phyloP scores from a whole-genome alignment of 208 protist species.

The Crithidia acanthocephali region DNA sequence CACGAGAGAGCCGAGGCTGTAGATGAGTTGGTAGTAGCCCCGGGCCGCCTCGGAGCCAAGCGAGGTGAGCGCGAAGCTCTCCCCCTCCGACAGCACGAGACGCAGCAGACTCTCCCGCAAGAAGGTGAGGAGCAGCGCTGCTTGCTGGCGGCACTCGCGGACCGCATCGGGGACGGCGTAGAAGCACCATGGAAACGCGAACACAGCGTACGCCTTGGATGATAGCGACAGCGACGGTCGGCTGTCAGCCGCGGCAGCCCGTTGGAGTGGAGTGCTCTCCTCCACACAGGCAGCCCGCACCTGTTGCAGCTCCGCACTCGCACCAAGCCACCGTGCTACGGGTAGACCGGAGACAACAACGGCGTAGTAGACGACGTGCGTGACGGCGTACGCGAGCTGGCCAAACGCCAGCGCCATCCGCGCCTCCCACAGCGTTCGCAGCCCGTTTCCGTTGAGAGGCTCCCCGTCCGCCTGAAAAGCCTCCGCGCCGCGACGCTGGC shows the following conservation, averaged over 20 bases:
- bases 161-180: slow-evolving; percentile 16
- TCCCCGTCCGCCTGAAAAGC: slow-evolving; percentile 13
- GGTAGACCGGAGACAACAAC: slow-evolving; percentile 38
- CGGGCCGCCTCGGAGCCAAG: slow-evolving; percentile 66
- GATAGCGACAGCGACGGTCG: neutral
- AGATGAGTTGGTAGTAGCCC: slow-evolving; percentile 87
- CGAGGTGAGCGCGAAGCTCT: slow-evolving; percentile 83
- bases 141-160: slow-evolving; percentile 15
- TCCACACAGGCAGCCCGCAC: slow-evolving; percentile 33
- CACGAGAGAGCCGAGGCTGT: slow-evolving; percentile 87
- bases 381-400: slow-evolving; percentile 57
- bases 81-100: slow-evolving; percentile 86
- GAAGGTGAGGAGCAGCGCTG: slow-evolving; percentile 61
- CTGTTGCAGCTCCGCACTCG: slow-evolving; percentile 30
- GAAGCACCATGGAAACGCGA: slow-evolving; percentile 41
- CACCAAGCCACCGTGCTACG: slow-evolving; percentile 33
- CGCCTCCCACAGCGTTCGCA: slow-evolving; percentile 42
- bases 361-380: slow-evolving; percentile 54
- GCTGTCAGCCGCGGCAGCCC: neutral
- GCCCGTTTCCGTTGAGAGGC: slow-evolving; percentile 12
- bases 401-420: slow-evolving; percentile 66
- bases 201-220: neutral
- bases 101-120: slow-evolving; percentile 84
- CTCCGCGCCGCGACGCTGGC: slow-evolving; percentile 5
- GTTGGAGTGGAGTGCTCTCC: neutral